phyloP scores from a whole-genome alignment of 495 filamentous ascomycete genomes.

The Amniculicola lignicola region DNA sequence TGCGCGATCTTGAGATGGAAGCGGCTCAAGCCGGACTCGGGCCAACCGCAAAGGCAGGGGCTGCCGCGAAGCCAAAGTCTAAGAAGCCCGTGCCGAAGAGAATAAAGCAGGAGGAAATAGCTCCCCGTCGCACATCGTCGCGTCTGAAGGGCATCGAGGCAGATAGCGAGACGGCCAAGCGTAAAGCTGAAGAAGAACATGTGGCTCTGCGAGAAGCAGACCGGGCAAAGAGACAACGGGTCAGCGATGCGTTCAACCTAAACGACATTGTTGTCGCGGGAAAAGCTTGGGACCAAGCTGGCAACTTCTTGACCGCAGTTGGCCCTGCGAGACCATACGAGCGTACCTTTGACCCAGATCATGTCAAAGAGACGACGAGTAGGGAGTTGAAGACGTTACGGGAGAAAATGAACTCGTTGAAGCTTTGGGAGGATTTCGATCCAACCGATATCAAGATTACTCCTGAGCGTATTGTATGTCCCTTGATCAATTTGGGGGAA shows the following conservation, averaged over 20 bases:
- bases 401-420: slow-evolving; percentile 73
- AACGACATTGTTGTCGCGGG: slow-evolving; percentile 78
- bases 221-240: slow-evolving; percentile 65
- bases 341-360: slow-evolving; percentile 74
- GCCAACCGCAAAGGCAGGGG: slow-evolving; percentile 38
- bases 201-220: slow-evolving; percentile 59
- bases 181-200: slow-evolving; percentile 73
- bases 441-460: slow-evolving; percentile 90
- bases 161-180: slow-evolving; percentile 70
- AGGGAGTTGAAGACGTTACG: slow-evolving; percentile 71
- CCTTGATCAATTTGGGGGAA: not conserved
- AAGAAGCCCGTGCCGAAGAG: slow-evolving; percentile 53
- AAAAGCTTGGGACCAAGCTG: slow-evolving; percentile 53
- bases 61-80: slow-evolving; percentile 42
- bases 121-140: slow-evolving; percentile 62
- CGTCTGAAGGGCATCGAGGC: slow-evolving; percentile 63
- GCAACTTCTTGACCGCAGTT: slow-evolving; percentile 55
- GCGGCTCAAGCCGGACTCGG: slow-evolving; percentile 56
- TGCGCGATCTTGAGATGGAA: slow-evolving; percentile 49
- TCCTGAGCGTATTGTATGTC: slow-evolving; percentile 67
- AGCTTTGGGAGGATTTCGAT: slow-evolving; percentile 76
- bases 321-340: slow-evolving; percentile 71
- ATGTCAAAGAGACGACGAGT: slow-evolving; percentile 78
- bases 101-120: slow-evolving; percentile 45
- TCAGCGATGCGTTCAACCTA: slow-evolving; percentile 67